Conservation (phyloP, 805 yeast genomes). For the Ascoidea asiatica region DNA sequence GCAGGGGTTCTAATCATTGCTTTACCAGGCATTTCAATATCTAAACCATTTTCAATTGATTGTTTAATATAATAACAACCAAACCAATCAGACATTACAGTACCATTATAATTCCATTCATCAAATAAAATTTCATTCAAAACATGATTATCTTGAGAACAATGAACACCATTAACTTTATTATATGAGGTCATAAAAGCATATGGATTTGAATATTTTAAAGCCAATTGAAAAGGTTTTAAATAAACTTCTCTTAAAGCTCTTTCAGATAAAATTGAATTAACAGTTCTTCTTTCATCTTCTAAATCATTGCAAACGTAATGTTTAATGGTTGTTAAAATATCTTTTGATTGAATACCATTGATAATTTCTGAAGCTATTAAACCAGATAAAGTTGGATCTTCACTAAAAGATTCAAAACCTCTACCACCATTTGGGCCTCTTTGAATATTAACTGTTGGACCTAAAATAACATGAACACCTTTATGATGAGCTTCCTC, state of each 20-base stretch:
- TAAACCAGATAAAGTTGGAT: conserved; percentile 35
- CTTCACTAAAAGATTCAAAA: conserved; percentile 51
- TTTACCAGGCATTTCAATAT: conserved; percentile 56
- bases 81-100: conserved; percentile 51
- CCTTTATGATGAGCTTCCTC: conserved; percentile 40
- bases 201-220: conserved; percentile 36
- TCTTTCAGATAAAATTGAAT: conserved; percentile 38
- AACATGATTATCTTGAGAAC: conserved; percentile 29
- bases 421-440: conserved; percentile 51
- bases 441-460: conserved; percentile 36
- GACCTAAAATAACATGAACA: conserved; percentile 36
- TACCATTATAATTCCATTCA: conserved; percentile 47
- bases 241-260: conserved; percentile 55
- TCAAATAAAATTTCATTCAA: conserved; percentile 32
- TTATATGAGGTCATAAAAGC: conserved; percentile 52
- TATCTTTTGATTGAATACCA: conserved; percentile 39
- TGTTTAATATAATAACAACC: conserved; percentile 37
- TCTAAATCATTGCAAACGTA: conserved; percentile 53
- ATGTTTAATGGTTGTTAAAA: conserved; percentile 49
- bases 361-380: conserved; percentile 33
- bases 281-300: conserved; percentile 33
- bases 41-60: conserved; percentile 40
- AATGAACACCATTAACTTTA: conserved; percentile 49
- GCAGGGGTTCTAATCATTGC: conserved; percentile 23
- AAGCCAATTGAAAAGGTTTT: conserved; percentile 49